Conservation (phyloP, 257 asterid species). For the Solanum gracilifrons region DNA sequence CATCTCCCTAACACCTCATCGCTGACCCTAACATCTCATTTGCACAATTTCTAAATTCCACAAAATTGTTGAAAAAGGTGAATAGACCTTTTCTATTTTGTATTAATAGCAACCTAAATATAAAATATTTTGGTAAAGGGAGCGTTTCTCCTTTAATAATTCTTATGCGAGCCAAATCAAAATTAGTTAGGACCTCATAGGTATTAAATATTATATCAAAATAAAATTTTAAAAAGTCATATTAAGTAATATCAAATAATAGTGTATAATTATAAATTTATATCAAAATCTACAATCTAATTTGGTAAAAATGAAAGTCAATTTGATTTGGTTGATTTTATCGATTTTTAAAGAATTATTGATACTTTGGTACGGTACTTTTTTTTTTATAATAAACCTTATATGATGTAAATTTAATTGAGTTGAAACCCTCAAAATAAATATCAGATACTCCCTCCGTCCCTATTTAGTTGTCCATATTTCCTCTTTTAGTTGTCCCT, state of each 20-base stretch:
- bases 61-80: not conserved
- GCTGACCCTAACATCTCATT: not conserved
- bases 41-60: not conserved
- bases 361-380: no score
- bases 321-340: no score
- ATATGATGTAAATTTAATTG: no score
- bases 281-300: not conserved
- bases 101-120: not conserved
- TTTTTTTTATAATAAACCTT: no score
- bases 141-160: no score
- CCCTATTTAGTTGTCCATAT: no score
- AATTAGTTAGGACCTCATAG: not conserved
- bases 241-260: not conserved
- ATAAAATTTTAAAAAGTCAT: not conserved
- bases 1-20: not conserved
- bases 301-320: no score
- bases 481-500: no score
- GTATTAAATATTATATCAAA: not conserved
- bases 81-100: not conserved
- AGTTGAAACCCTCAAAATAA: no score
- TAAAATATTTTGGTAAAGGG: no score
- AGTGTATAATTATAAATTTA: not conserved
- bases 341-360: no score
- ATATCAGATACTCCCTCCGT: no score
- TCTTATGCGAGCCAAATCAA: not conserved